Conservation (phyloP, 169 alveolate genomes). For the Neospora caninum region DNA sequence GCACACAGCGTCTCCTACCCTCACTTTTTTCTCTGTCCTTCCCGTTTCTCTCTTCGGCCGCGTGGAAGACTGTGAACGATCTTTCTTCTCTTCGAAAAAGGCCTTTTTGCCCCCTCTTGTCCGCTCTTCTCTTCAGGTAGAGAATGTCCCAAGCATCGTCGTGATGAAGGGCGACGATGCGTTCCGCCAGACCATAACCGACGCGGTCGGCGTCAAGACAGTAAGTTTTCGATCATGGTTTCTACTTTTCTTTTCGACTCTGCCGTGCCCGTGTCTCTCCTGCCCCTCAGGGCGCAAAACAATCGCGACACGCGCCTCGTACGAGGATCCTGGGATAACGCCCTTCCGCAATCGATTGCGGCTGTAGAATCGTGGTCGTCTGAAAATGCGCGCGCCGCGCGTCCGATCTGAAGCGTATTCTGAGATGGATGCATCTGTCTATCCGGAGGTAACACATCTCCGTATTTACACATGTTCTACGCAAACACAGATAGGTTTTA, state of each 20-base stretch:
- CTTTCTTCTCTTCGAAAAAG: not conserved
- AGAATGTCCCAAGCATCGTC: conserved; percentile 52
- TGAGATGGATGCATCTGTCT: no score
- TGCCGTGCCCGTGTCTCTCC: not conserved
- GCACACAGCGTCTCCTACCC: no score
- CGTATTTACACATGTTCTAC: not conserved
- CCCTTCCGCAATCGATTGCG: no score
- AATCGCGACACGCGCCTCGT: not conserved
- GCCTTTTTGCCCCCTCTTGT: not conserved
- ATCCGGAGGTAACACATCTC: no score
- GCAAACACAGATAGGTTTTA: not conserved
- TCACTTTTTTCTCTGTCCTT: no score
- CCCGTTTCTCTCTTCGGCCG: no score
- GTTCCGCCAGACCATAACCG: conserved; percentile 56
- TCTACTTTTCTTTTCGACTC: not conserved
- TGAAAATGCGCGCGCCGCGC: no score
- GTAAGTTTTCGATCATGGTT: conserved; percentile 1
- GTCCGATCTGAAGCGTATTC: no score
- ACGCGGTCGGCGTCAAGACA: conserved; percentile 44
- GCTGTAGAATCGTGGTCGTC: no score
- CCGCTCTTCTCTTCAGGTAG: conserved; percentile 53
- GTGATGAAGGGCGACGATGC: conserved; percentile 66
- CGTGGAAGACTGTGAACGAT: no score
- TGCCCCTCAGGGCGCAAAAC: not conserved
- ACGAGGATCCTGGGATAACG: no score